Evolutionary conservation across 192 early-diverging fungal genomes (phyloP).

Genomic region (Coemansia sp.): DNA sequence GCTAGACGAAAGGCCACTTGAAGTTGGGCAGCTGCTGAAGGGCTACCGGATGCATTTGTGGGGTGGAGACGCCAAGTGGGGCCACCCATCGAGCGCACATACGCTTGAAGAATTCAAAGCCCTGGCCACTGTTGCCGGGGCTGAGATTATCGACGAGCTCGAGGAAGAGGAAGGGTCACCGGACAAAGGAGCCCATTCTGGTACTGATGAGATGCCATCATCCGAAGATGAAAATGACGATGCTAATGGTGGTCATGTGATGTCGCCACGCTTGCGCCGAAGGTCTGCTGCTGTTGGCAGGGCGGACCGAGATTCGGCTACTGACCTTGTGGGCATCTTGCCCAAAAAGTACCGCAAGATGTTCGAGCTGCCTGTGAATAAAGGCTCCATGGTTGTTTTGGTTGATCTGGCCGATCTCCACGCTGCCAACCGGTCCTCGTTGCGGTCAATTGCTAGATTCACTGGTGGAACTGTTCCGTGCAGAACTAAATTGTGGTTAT

Average conservation of each 20-base stretch:
- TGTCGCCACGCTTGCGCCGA: not conserved
- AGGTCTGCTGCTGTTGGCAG: not conserved
- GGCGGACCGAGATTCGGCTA: not conserved
- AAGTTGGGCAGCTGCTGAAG: conserved; percentile 11
- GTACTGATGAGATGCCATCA: not conserved
- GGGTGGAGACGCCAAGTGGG: not conserved
- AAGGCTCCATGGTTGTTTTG: conserved; percentile 10
- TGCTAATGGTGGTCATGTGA: not conserved
- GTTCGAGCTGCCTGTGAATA: conserved; percentile 23
- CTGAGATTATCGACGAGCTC: conserved; percentile 10
- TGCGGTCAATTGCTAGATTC: conserved; percentile 11
- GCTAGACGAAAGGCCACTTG: conserved; percentile 6
- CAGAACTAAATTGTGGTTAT: conserved; percentile 44
- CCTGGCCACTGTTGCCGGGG: conserved; percentile 24
- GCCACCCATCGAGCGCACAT: conserved; percentile 14
- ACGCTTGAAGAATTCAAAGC: conserved; percentile 14
- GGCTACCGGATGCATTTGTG: conserved; percentile 25
- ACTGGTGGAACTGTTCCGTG: conserved; percentile 21
- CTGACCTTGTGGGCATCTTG: not conserved
- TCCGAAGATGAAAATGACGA: not conserved
- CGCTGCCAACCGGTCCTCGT: conserved; percentile 1
- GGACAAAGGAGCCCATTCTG: not conserved
- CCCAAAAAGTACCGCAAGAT: conserved; percentile 23
- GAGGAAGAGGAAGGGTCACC: not conserved
- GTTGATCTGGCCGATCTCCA: conserved; percentile 22